Evolutionary conservation across 768 basidiomycete species (phyloP).

Genomic region (Macrocybe gigantea): DNA sequence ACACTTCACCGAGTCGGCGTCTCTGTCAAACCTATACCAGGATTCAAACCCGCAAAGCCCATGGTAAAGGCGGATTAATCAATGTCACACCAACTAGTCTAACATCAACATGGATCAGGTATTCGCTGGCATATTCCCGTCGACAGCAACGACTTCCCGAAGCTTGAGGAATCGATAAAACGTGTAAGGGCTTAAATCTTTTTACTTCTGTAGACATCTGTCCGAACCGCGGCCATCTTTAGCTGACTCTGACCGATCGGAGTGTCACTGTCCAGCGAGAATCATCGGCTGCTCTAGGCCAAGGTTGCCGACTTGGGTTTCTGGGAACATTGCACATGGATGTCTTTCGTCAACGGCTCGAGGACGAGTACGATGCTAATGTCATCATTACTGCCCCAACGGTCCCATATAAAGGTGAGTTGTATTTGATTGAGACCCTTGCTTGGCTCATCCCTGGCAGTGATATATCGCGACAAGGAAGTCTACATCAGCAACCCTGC

Average conservation of each 20-base stretch:
- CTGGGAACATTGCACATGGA: conserved; percentile 96
- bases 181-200: conserved; percentile 43
- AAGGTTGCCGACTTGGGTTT: conserved; percentile 93
- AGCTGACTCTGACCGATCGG: conserved; percentile 83
- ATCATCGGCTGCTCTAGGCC: conserved; percentile 89
- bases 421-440: not conserved
- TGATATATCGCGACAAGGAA: conserved; percentile 63
- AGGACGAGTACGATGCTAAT: conserved; percentile 94
- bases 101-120: conserved; percentile 43
- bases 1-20: conserved; percentile 77
- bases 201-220: conserved; percentile 1
- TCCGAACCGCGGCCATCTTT: not conserved
- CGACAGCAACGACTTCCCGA: conserved; percentile 84
- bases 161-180: conserved; percentile 94
- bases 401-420: conserved; percentile 82
- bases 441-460: conserved; percentile 29
- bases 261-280: conserved; percentile 89
- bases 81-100: not conserved
- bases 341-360: conserved; percentile 89
- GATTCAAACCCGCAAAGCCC: conserved; percentile 87
- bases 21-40: conserved; percentile 76
- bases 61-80: conserved; percentile 53
- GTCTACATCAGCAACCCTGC: conserved; percentile 85
- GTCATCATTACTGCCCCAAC: conserved; percentile 95
- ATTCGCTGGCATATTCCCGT: conserved; percentile 91